A percentile compares a stretch with the other conserved stretches of the same genome.
Conservation (phyloP, 139 green algal species). For the Picochlorum costavermella region DNA sequence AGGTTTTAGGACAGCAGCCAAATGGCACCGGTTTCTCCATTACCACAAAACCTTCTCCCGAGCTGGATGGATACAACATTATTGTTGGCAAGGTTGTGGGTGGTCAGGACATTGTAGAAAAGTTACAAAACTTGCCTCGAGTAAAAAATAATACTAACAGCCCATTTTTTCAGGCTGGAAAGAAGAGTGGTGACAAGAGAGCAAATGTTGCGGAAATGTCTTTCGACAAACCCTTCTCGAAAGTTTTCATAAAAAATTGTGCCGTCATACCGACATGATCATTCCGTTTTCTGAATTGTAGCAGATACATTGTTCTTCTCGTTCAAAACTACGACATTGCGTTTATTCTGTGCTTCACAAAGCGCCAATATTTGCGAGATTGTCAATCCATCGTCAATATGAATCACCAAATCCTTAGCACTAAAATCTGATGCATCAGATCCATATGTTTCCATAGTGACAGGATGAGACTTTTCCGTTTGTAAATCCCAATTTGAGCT, state of each 20-base stretch:
- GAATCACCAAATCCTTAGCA: background rate
- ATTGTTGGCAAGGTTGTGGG: conserved; percentile 45
- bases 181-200: conserved; percentile 41
- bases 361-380: background rate
- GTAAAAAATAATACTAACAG: conserved; percentile 42
- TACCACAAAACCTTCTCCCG: conserved; percentile 25
- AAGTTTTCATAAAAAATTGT: conserved; percentile 34
- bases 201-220: conserved; percentile 44
- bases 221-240: conserved; percentile 42
- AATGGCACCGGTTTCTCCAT: conserved; percentile 53
- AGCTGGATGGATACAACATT: conserved; percentile 47
- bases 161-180: conserved; percentile 46
- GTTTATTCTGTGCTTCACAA: background rate
- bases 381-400: conserved; percentile 1
- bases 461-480: background rate
- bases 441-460: no score
- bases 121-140: conserved; percentile 28
- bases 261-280: background rate
- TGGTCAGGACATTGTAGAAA: conserved; percentile 38
- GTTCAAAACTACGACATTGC: background rate
- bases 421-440: background rate
- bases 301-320: background rate
- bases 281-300: conserved; percentile 1
- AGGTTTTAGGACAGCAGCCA: conserved; percentile 28
- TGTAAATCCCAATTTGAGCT: conserved; percentile 10